Base-by-base conservation (phyloP, 257 asterid species). In the Nicotiana obtusifolia region DNA sequence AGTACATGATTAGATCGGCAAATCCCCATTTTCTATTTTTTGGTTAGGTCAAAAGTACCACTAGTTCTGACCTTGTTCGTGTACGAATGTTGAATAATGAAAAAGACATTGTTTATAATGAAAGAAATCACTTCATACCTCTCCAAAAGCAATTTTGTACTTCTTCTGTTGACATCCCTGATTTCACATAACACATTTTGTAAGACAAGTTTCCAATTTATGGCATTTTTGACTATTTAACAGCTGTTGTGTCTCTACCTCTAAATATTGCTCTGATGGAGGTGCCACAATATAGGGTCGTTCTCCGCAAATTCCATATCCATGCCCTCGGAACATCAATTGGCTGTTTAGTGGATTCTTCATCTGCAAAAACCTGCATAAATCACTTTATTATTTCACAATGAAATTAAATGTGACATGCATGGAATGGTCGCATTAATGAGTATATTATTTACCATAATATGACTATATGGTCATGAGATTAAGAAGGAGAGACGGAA, bases 321-420 rank as follows among this genome's bases (percentile, higher is more conserved):
- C 62, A 81, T 60, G 59, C 62, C 77, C 85, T 65, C 0, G 85
- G 82, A 78, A 86, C 86, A 35, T 79, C 82, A 20, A 84, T 80
- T 5, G 87, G 91, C 24, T 47, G 15, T 76, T 41, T 71, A 61
- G 84, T 84, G 0, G 89, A 83, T n/a, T 84, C 88, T 17, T 84
- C 86, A 64, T 88, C 91, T 22, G 88, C 89, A 81, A 88, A 83
- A 19, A 88, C 87, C 91, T 88, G 81, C 19, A 16, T 22, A 35
- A 7, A 81, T 31, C 64, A 30, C 57, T 26, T 5, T 26, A 8
- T 52, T 26, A 62, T 3, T 26, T 37, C 15, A 37, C 30, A 14
- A 35, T 10, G 22, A 66, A 53, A 53, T 53, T n/a, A 69, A 13
- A 49, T 49, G 80, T 75, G 80, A 19, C 24, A 19, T 16, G 22